Evolutionary conservation across 768 basidiomycete genomes (phyloP).

Genomic region (Leucosporidium scottii): DNA sequence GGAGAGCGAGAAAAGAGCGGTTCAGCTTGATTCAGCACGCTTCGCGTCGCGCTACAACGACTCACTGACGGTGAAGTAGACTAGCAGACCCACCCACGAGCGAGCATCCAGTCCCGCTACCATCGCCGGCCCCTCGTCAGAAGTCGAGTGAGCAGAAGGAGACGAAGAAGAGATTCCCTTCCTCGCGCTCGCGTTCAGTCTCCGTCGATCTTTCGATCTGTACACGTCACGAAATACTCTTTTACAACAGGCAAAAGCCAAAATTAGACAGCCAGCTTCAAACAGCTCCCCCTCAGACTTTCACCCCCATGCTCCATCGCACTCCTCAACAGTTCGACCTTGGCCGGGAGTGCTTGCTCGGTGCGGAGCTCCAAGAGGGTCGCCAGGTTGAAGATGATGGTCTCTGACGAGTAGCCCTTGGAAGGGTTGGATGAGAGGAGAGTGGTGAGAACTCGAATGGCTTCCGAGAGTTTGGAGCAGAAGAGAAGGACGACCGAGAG

Average conservation of each 20-base stretch:
- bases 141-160: no score
- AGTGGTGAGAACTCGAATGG: not conserved
- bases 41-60: not conserved
- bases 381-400: conserved; percentile 17
- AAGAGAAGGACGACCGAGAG: conserved; percentile 20
- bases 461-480: conserved; percentile 2
- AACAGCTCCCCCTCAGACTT: not conserved
- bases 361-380: conserved; percentile 13
- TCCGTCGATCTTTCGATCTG: no score
- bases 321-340: not conserved
- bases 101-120: conserved; percentile 17
- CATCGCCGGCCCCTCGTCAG: not conserved
- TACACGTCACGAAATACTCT: not conserved
- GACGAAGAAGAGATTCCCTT: not conserved
- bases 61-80: conserved; percentile 33
- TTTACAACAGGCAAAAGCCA: not conserved
- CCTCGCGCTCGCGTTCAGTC: not conserved
- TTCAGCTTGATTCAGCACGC: not conserved
- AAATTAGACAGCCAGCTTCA: not conserved
- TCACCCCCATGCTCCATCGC: not conserved
- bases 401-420: not conserved
- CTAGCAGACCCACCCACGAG: conserved; percentile 25
- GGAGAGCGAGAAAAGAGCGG: not conserved
- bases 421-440: not conserved
- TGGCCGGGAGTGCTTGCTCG: not conserved